These are phyloP conservation scores for Coccomyxa sp. DNA, from an alignment of 139 green algal genomes.

Conservation along the genomic window DNA sequence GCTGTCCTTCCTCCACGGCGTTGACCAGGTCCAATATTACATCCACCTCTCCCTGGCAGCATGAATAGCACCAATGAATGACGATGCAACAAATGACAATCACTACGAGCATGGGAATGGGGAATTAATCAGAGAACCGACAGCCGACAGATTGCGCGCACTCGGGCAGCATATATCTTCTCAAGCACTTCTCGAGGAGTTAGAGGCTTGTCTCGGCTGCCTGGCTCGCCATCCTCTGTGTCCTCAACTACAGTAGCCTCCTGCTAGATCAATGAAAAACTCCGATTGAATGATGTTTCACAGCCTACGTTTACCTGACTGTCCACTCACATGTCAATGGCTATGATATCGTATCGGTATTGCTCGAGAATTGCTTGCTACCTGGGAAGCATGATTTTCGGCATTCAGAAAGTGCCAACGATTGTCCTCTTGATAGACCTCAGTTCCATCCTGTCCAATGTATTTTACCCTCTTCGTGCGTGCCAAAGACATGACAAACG, in stretches of 20 bases:
- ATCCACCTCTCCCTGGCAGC: neutral
- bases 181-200: neutral
- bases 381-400: neutral
- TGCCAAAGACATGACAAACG: slow-evolving; percentile 1
- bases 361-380: neutral
- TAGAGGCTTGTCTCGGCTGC: neutral
- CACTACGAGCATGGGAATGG: neutral
- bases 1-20: neutral
- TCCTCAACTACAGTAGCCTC: neutral
- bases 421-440: slow-evolving; percentile 3
- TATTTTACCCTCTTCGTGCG: slow-evolving; percentile 5
- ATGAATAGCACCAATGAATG: neutral
- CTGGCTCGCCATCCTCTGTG: neutral
- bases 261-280: neutral
- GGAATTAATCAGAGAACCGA: neutral
- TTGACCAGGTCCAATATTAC: slow-evolving; percentile 2
- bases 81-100: neutral
- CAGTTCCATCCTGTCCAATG: neutral
- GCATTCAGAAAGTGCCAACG: neutral
- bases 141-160: neutral
- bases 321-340: neutral
- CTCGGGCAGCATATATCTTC: neutral
- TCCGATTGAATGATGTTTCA: neutral
- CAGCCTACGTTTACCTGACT: neutral
- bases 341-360: too few species aligned